phyloP scores from a whole-genome alignment of 495 filamentous ascomycete genomes.

The Penicillium chermesinum region DNA sequence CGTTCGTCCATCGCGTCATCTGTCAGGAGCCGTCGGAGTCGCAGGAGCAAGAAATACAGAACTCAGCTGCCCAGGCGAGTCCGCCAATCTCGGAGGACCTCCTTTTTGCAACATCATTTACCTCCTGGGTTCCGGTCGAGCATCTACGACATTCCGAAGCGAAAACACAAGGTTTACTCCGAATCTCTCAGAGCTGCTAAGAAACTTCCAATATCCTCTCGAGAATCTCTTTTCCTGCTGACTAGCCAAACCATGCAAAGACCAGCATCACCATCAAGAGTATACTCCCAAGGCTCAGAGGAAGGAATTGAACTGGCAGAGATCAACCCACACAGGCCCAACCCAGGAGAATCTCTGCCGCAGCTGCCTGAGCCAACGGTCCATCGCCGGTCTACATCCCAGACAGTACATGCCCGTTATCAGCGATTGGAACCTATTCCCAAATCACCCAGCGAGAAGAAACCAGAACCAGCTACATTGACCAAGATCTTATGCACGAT shows the following conservation, averaged over 20 bases:
- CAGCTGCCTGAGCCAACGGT: neutral
- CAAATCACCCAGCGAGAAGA: slow-evolving; percentile 1
- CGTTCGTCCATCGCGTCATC: neutral
- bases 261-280: neutral
- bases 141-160: slow-evolving; percentile 1
- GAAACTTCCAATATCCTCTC: neutral
- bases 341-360: neutral
- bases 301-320: slow-evolving; percentile 10
- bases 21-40: neutral
- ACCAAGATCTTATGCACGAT: slow-evolving; percentile 64
- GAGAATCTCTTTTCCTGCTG: neutral
- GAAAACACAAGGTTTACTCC: neutral
- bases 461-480: slow-evolving; percentile 23
- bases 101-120: slow-evolving; percentile 16
- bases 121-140: slow-evolving; percentile 11
- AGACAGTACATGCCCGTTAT: neutral
- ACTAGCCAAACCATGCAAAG: neutral
- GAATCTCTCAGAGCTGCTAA: neutral
- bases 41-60: neutral
- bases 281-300: neutral
- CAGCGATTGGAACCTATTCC: neutral
- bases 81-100: slow-evolving; percentile 1
- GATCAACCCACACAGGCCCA: neutral
- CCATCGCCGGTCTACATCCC: neutral
- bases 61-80: neutral